Percentiles rank a stretch among this genome's conserved stretches.
Conservation (phyloP, 1,139 yeast genomes). For the Debaryomyces sp. region DNA sequence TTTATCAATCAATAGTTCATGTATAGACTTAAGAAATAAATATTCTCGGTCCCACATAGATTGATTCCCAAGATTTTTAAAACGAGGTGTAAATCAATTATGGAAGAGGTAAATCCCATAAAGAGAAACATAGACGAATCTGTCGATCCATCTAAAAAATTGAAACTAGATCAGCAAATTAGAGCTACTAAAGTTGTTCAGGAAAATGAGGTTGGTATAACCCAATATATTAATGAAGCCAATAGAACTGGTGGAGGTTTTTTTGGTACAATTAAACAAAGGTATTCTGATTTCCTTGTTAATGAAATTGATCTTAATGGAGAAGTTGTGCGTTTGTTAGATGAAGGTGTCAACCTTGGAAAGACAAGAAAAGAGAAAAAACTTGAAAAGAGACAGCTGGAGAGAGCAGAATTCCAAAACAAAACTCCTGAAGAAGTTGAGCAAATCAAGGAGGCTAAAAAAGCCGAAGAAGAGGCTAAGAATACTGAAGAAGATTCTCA, state of each 20-base stretch:
- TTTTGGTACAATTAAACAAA: conserved; percentile 76
- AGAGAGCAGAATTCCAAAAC: conserved; percentile 36
- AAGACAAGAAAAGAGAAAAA: conserved; percentile 55
- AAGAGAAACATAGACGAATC: conserved; percentile 12
- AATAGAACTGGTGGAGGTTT: conserved; percentile 60
- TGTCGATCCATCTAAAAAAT: conserved; percentile 9
- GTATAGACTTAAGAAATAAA: conserved; percentile 13
- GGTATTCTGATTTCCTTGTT: conserved; percentile 94
- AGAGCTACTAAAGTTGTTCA: conserved; percentile 28
- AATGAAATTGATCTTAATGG: conserved; percentile 78
- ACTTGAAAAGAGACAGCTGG: conserved; percentile 47
- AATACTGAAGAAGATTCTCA: conserved; percentile 21
- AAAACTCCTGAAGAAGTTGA: conserved; percentile 41
- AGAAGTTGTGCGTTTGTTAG: conserved; percentile 71
- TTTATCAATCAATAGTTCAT: conserved; percentile 5
- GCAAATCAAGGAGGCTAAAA: conserved; percentile 32
- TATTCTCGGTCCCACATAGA: conserved; percentile 8
- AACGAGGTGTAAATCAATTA: conserved; percentile 7
- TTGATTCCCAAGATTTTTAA: conserved; percentile 3
- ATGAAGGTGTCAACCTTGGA: conserved; percentile 66
- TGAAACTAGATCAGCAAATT: conserved; percentile 11
- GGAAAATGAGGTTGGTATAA: conserved; percentile 85
- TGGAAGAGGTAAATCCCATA: conserved; percentile 10
- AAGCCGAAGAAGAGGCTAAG: conserved; percentile 25
- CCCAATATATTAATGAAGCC: conserved; percentile 57